A percentile compares a stretch with the other conserved stretches of the same genome.
Conservation (phyloP, 2,329 filamentous ascomycete genomes). For the Fusarium sp. region DNA sequence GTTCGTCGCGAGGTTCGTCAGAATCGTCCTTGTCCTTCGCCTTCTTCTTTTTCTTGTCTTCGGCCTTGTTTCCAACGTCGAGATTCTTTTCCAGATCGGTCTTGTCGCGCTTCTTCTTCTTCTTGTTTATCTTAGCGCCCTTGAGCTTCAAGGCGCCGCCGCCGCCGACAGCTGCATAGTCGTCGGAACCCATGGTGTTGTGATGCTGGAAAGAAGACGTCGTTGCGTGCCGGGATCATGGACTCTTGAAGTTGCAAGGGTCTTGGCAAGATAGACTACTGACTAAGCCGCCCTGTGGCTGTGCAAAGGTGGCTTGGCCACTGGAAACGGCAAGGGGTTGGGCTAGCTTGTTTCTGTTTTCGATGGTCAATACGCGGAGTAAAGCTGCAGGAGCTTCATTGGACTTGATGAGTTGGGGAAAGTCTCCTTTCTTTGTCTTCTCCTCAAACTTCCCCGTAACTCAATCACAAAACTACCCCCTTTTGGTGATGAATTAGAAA, state of each 20-base stretch:
- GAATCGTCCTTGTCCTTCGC: slow-evolving; percentile 46
- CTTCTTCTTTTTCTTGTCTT: slow-evolving; percentile 33
- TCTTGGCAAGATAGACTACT: slow-evolving; percentile 4
- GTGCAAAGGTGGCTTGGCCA: slow-evolving; percentile 10
- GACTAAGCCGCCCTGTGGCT: slow-evolving; percentile 26
- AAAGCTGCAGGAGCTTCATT: slow-evolving; percentile 22
- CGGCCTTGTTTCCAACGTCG: slow-evolving; percentile 45
- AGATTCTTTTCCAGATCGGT: slow-evolving; percentile 61
- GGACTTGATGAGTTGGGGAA: slow-evolving; percentile 28
- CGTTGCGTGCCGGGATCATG: not conserved
- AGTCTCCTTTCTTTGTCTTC: slow-evolving; percentile 21
- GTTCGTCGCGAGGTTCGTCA: slow-evolving; percentile 48
- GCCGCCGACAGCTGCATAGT: slow-evolving; percentile 73
- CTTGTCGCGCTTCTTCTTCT: slow-evolving; percentile 70
- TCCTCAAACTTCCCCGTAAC: slow-evolving; percentile 1
- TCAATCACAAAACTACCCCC: slow-evolving; percentile 22
- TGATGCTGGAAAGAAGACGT: slow-evolving; percentile 12
- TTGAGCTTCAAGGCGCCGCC: slow-evolving; percentile 88
- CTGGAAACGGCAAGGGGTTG: slow-evolving; percentile 14
- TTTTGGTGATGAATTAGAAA: slow-evolving; percentile 39
- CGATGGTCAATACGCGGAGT: slow-evolving; percentile 27
- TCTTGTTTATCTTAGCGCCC: slow-evolving; percentile 72
- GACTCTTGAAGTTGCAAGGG: slow-evolving; percentile 6
- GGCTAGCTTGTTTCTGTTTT: slow-evolving; percentile 8
- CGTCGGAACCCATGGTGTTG: slow-evolving; percentile 73